phyloP scores from a whole-genome alignment of 2,329 filamentous ascomycete genomes.

The Penicillium hesseltinei region DNA sequence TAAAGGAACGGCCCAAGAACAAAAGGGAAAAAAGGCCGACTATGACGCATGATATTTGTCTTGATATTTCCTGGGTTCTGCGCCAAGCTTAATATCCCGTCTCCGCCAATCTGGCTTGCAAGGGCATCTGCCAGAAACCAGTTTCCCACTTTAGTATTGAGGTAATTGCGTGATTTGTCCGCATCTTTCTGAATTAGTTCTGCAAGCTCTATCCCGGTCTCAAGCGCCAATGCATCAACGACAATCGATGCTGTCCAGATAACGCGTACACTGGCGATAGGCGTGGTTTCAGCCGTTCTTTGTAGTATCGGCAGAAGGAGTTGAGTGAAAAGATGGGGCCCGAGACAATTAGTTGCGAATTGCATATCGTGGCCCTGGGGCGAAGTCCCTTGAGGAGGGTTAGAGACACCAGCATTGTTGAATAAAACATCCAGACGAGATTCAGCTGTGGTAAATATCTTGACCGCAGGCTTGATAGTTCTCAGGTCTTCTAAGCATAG shows the following conservation, averaged over 20 bases:
- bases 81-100: constrained; percentile 10
- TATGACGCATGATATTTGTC: constrained; percentile 9
- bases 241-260: constrained; percentile 11
- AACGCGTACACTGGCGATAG: constrained; percentile 7
- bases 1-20: constrained; percentile 5
- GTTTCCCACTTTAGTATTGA: constrained; percentile 13
- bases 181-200: not conserved
- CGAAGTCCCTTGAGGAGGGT: constrained; percentile 27
- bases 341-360: constrained; percentile 41
- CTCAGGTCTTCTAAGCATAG: constrained; percentile 46
- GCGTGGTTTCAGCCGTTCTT: not conserved
- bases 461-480: constrained; percentile 40
- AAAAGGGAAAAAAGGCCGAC: not conserved
- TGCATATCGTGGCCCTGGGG: constrained; percentile 33
- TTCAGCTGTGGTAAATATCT: constrained; percentile 40
- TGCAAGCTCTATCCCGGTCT: not conserved
- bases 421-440: constrained; percentile 45
- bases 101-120: not conserved
- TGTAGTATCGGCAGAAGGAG: constrained; percentile 30
- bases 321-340: constrained; percentile 39
- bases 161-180: constrained; percentile 8
- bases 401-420: constrained; percentile 44
- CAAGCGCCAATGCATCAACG: constrained; percentile 7
- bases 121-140: constrained; percentile 11
- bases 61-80: constrained; percentile 13